Percentiles rank a stretch among this genome's conserved stretches.
Evolutionary conservation across 192 early-diverging fungal genomes (phyloP).

Genomic region (Geranomyces michiganensis): DNA sequence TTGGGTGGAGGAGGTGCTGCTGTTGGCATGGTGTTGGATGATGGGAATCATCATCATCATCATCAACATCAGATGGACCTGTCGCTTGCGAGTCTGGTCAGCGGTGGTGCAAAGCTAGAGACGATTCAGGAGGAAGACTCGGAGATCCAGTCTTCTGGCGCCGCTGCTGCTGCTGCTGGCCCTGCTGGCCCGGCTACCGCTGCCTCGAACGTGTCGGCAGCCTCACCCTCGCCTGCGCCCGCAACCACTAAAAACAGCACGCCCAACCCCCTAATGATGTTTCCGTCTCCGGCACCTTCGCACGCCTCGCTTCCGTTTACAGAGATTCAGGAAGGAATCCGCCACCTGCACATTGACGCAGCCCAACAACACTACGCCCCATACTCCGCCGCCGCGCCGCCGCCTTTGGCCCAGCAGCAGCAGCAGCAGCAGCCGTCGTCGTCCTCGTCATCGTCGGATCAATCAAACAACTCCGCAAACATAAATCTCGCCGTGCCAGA

Average conservation of each 20-base stretch:
- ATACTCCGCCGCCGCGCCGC: background rate
- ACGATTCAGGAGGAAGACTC: constrained; percentile 18
- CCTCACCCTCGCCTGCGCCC: background rate
- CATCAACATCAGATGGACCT: background rate
- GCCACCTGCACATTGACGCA: constrained; percentile 18
- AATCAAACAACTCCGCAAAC: no score
- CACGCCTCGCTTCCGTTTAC: background rate
- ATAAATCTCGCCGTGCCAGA: background rate
- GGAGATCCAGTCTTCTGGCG: background rate
- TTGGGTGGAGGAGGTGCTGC: no score
- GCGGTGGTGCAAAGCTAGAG: constrained; percentile 1
- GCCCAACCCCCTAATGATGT: background rate
- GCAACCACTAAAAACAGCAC: background rate
- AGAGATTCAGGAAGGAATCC: constrained; percentile 25
- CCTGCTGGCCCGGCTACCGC: no score
- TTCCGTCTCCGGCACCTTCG: constrained; percentile 23
- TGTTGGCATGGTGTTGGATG: no score
- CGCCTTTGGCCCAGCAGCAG: no score
- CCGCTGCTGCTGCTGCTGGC: no score
- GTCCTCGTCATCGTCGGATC: no score
- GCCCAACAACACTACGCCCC: background rate
- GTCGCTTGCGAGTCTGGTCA: background rate
- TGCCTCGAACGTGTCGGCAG: background rate
- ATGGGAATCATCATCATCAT: no score
- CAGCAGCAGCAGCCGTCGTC: background rate